Base-by-base conservation (phyloP, 257 asterid genomes). In the Nicotiana noctiflora region DNA sequence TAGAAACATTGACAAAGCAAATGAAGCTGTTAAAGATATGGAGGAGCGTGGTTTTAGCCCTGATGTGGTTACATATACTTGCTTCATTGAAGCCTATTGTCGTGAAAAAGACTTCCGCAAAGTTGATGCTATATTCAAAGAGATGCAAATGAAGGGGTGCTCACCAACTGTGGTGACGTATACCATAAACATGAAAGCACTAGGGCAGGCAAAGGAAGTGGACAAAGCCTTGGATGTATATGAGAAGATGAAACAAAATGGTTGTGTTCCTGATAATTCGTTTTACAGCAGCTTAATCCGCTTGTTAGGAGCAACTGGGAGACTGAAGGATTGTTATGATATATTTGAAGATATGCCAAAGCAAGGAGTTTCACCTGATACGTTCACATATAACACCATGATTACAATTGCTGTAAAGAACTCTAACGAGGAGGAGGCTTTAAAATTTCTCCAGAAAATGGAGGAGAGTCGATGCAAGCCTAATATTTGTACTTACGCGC, bases 291-390 rank as follows among this genome's bases (percentile, higher is more conserved):
- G 81, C 21, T 85, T 96, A 83, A 90, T 91, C 61, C 31, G 65
- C 17, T 86, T 88, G 56, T 83, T 96, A 64, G 89, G 96, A 80
- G 83, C 80, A 84, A 86, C 91, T 3, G 99, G 98, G 12, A 89
- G 97, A 86, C 77, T 91, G 32, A 90, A 89, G 82, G 99, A 92
- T 82, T 88, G 93, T 21, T 86, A 87, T 25, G 87, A 89, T 17
- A 90, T 96, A 37, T 96, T 96, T 57, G 92, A 88, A 83, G 97
- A 93, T 84, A 90, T 93, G 97, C 82, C 90, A 19, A 89, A 85
- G 81, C 96, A 89, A 80, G 98, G 99, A 70, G 84, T 93, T 57
- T 49, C 67, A 49, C 95, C 95, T 5, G 87, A 86, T 68, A 84
- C 76, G 25, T 66, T 76, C 23, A 85, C 96, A 0, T 94, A 89